Evolutionary conservation across 495 filamentous ascomycete genomes (phyloP).

Genomic region (Stereocaulon alpinum): DNA sequence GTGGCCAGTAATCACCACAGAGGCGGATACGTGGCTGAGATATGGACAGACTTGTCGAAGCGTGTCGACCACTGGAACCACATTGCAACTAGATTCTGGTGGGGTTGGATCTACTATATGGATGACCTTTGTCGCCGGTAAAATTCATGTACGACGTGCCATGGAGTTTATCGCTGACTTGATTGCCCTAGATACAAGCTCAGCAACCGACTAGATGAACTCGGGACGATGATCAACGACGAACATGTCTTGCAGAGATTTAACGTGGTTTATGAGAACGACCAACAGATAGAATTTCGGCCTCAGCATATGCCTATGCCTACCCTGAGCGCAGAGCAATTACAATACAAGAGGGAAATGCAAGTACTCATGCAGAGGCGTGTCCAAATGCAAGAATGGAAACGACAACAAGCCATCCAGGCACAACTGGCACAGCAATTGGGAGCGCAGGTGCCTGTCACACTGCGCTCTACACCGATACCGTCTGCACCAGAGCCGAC

Average conservation of each 20-base stretch:
- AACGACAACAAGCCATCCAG: not conserved
- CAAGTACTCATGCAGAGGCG: not conserved
- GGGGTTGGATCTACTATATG: not conserved
- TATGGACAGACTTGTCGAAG: not conserved
- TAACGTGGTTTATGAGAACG: not conserved
- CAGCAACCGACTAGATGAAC: not conserved
- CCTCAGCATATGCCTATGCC: no score
- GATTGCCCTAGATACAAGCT: not conserved
- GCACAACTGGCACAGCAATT: not conserved
- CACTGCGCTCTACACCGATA: no score
- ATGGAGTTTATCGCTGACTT: no score
- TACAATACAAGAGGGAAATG: not conserved
- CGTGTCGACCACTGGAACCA: not conserved
- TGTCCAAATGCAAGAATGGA: not conserved
- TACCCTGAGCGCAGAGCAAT: no score
- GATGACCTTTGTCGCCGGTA: not conserved
- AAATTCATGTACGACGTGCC: not conserved
- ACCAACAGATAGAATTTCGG: not conserved
- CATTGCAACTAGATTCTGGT: not conserved
- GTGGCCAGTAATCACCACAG: not conserved
- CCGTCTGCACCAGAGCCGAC: no score
- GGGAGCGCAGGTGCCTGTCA: not conserved
- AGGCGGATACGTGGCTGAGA: not conserved
- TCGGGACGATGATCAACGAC: not conserved
- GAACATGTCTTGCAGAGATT: not conserved